phyloP scores from a whole-genome alignment of 768 basidiomycete species.

The Hortiboletus campestris region DNA sequence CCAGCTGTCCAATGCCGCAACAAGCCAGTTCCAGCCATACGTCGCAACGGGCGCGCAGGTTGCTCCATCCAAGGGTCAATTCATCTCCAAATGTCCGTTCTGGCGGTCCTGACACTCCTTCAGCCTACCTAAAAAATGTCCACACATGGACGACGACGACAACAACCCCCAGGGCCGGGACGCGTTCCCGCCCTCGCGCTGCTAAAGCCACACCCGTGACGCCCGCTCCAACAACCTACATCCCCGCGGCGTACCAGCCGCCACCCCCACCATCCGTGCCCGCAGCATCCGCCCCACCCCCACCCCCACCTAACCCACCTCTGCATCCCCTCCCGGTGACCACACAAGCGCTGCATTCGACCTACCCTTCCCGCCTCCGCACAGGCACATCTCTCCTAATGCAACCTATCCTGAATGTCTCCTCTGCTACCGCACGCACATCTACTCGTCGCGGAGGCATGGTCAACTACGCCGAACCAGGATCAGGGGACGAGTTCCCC shows the following conservation, averaged over 20 bases:
- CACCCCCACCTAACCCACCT: conserved; percentile 46
- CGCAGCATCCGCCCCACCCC: conserved; percentile 24
- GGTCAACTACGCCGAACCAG: conserved; percentile 86
- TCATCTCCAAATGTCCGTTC: background rate
- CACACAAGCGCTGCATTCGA: conserved; percentile 72
- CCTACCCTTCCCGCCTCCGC: conserved; percentile 86
- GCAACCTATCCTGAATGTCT: conserved; percentile 68
- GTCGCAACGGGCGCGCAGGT: conserved; percentile 29
- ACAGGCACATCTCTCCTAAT: conserved; percentile 88
- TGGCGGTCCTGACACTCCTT: conserved; percentile 15
- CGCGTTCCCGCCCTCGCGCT: conserved; percentile 41
- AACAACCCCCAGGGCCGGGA: conserved; percentile 42
- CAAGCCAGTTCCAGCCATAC: conserved; percentile 36
- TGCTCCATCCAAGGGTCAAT: conserved; percentile 30
- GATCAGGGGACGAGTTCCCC: conserved; percentile 76
- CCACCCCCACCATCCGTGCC: conserved; percentile 34
- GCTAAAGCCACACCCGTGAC: conserved; percentile 41
- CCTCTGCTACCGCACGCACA: conserved; percentile 43
- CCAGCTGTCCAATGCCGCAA: conserved; percentile 45
- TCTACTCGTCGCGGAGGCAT: conserved; percentile 62
- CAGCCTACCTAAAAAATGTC: conserved; percentile 68
- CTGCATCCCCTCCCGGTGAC: conserved; percentile 56
- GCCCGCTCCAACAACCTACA: conserved; percentile 33
- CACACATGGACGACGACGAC: conserved; percentile 65
- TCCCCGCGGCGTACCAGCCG: conserved; percentile 39